Base-by-base conservation (phyloP, 2,329 filamentous ascomycete species). In the Cercospora janseana region DNA sequence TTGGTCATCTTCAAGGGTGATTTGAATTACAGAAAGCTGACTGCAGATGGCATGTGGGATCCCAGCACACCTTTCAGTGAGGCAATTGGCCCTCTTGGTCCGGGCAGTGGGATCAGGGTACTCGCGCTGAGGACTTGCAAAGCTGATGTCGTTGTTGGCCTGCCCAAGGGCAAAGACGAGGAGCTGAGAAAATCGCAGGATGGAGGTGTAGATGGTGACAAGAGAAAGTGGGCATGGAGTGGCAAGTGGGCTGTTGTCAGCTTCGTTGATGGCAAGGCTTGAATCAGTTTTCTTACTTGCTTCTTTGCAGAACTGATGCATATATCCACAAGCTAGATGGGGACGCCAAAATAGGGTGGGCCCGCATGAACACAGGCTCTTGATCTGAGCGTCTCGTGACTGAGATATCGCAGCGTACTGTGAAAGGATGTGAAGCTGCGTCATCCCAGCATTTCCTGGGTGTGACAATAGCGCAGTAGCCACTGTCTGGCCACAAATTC, bases 1-100 rank as follows among this genome's bases (percentile, higher is more conserved):
- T 76, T 98, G 13, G 88, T 95, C 9, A 83, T 98, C 49, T 97
- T 97, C 77, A 98, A 98, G 76, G 93, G 93, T 2, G 93, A 98
- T 67, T 69, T 98, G 60, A 98, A 98, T 73, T 98, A 97, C 70
- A 79, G 93, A 54, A 98, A 98, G 70, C 70, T 98, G 59, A 90
- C 86, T 23, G 87, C 82, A 41, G 93, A 98, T 76, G 89, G 92
- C 73, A 75, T 76, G 51, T 98, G 93, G 93, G 83, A 90, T 60
- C 79, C 92, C 2, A 89, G 90, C 0, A 97, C 92, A 0, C 84
- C 88, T 0, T 97, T 97, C 70, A 76, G 78, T 2, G 79, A 86
- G 55, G 91, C 93, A 0, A 84, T 98, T 52, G 93, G 93, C 0
- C 88, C 90, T 0, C 74, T 98, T 44, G 92, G 92, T 0, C 82